Evolutionary conservation across 352 stramenopile genomes (phyloP).

Genomic region (Pythium myriotylum): DNA sequence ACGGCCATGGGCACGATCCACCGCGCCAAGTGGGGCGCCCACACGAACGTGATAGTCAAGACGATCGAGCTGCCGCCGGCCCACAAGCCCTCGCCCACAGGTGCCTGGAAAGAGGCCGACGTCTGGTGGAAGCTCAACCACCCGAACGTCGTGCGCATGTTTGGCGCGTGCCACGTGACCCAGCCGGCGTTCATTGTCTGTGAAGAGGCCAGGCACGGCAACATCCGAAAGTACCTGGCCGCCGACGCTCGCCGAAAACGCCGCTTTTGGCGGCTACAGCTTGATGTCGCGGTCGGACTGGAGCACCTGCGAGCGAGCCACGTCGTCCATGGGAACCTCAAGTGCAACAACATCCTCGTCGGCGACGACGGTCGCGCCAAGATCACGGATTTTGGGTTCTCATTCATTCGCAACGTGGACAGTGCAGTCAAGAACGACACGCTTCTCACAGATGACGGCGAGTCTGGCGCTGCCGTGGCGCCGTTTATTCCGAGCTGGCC

Average conservation of each 20-base stretch:
- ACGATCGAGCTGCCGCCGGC: constrained; percentile 7
- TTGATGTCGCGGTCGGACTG: constrained; percentile 45
- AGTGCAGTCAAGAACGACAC: constrained; percentile 6
- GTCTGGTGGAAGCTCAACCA: constrained; percentile 41
- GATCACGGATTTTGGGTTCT: constrained; percentile 44
- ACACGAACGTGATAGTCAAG: constrained; percentile 29
- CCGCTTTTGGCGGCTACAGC: constrained; percentile 33
- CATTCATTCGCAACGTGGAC: constrained; percentile 10
- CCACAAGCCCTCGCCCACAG: neutral
- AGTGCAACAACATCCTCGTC: constrained; percentile 84
- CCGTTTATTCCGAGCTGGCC: constrained; percentile 11
- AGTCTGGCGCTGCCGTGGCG: neutral
- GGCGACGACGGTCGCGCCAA: constrained; percentile 40
- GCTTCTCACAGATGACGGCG: constrained; percentile 10
- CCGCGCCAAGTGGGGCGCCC: constrained; percentile 9
- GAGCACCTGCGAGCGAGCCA: constrained; percentile 54
- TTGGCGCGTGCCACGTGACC: constrained; percentile 35
- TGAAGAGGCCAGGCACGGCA: constrained; percentile 32
- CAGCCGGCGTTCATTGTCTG: constrained; percentile 32
- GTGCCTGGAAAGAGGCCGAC: constrained; percentile 28
- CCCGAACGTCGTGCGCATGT: constrained; percentile 41
- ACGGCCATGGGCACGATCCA: constrained; percentile 23
- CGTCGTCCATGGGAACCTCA: constrained; percentile 85
- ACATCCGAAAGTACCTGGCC: constrained; percentile 30
- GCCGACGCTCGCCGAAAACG: neutral